Percentiles rank a stretch among this genome's conserved stretches.
Conservation (phyloP, 2,329 filamentous ascomycete genomes). For the Aspergillus sp. region DNA sequence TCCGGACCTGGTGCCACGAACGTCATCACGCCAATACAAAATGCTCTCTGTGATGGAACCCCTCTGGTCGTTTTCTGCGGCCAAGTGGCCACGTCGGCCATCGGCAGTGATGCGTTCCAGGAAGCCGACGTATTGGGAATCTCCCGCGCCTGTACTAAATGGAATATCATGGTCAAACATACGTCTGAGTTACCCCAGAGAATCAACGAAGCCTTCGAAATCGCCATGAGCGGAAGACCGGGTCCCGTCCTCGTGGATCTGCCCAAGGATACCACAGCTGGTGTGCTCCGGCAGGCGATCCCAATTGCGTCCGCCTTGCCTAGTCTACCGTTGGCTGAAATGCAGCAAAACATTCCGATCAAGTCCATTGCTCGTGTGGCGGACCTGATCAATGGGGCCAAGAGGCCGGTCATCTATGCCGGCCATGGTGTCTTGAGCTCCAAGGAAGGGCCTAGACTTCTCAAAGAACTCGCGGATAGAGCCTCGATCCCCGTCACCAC, state of each 20-base stretch:
- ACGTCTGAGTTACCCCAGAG: constrained; percentile 78
- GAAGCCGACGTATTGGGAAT: constrained; percentile 89
- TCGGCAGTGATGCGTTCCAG: constrained; percentile 90
- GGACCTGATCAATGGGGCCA: constrained; percentile 71
- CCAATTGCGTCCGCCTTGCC: constrained; percentile 63
- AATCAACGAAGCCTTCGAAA: constrained; percentile 94
- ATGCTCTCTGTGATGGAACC: constrained; percentile 85
- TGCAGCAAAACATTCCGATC: constrained; percentile 23
- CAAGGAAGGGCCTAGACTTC: constrained; percentile 64
- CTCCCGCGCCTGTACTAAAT: constrained; percentile 86
- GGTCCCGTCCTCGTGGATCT: constrained; percentile 89
- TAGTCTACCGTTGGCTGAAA: constrained; percentile 48
- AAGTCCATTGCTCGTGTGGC: constrained; percentile 67
- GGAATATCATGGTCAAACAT: constrained; percentile 94
- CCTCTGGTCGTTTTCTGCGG: constrained; percentile 90
- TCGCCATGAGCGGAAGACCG: constrained; percentile 81
- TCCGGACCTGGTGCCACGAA: constrained; percentile 93
- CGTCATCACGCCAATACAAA: constrained; percentile 86
- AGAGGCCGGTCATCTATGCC: constrained; percentile 87
- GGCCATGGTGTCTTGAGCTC: constrained; percentile 75
- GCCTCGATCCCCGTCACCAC: constrained; percentile 85
- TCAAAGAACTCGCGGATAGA: constrained; percentile 76
- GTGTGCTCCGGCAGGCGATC: constrained; percentile 68
- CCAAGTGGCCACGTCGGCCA: constrained; percentile 80
- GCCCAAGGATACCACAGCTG: constrained; percentile 85